Conservation (phyloP, 306 rosid species). For the barrel medic (Medicago truncatula) region DNA sequence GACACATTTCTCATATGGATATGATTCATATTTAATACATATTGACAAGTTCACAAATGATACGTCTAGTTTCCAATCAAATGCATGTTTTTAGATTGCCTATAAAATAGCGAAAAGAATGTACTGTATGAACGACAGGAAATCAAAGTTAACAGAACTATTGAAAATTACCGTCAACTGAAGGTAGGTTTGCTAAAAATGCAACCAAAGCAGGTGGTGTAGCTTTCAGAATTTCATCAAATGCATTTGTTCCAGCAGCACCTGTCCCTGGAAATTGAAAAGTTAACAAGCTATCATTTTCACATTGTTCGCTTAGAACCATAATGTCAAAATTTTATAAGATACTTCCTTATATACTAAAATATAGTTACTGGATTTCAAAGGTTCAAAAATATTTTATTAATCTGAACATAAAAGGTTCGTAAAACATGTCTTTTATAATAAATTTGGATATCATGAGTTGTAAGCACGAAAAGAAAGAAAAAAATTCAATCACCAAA, state of each 20-base stretch:
- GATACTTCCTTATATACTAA: no score
- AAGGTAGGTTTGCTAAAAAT: constrained; percentile 87
- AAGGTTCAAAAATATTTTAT: no score
- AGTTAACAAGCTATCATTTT: constrained; percentile 7
- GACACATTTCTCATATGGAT: no score
- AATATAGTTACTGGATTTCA: no score
- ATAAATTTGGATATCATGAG: no score
- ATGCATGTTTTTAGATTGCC: constrained; percentile 7
- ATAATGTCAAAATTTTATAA: no score
- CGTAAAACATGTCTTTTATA: no score
- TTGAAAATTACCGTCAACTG: constrained; percentile 74
- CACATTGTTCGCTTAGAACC: not conserved
- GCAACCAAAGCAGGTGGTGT: constrained; percentile 85
- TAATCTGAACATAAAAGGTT: no score
- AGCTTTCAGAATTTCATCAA: constrained; percentile 83
- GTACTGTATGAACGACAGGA: constrained; percentile 1
- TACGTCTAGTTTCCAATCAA: constrained; percentile 18
- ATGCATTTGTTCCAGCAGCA: constrained; percentile 64
- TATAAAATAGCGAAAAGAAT: constrained; percentile 8
- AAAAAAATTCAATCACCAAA: not conserved
- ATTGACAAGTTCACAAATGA: not conserved
- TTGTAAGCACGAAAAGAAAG: no score
- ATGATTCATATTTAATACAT: not conserved
- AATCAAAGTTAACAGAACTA: constrained; percentile 2
- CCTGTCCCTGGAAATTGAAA: constrained; percentile 40